Evolutionary conservation across 2,329 filamentous ascomycete species (phyloP).

Genomic region (Coniella vitis): DNA sequence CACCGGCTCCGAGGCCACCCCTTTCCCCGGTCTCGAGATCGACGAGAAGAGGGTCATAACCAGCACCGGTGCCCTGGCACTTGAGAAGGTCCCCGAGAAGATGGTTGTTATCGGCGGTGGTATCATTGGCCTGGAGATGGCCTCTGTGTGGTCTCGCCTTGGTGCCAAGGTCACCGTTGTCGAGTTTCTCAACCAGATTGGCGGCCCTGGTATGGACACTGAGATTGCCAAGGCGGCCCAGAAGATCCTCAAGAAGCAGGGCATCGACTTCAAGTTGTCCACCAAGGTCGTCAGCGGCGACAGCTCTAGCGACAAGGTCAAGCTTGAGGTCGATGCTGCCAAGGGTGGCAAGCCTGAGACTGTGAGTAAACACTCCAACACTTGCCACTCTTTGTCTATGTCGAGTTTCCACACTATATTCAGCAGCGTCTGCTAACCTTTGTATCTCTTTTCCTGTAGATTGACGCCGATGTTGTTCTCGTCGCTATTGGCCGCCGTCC

Average conservation of each 20-base stretch:
- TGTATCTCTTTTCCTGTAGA: constrained; percentile 36
- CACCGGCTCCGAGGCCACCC: constrained; percentile 89
- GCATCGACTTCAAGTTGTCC: constrained; percentile 95
- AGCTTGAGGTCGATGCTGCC: constrained; percentile 79
- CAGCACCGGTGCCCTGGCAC: constrained; percentile 86
- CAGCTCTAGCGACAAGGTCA: constrained; percentile 67
- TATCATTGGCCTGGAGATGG: constrained; percentile 99
- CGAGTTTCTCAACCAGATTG: constrained; percentile 93
- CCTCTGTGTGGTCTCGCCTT: constrained; percentile 91
- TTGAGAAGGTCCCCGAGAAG: constrained; percentile 88
- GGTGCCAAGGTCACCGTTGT: constrained; percentile 94
- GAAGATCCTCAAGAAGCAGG: constrained; percentile 93
- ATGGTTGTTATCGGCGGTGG: constrained; percentile 97
- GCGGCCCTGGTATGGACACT: constrained; percentile 92
- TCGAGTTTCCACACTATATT: background rate
- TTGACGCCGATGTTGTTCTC: constrained; percentile 91
- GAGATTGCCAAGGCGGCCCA: constrained; percentile 89
- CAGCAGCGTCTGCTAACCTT: constrained; percentile 3
- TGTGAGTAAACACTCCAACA: constrained; percentile 42
- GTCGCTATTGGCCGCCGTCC: constrained; percentile 94
- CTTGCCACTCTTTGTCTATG: background rate
- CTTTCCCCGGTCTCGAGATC: constrained; percentile 90
- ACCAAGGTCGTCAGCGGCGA: constrained; percentile 92
- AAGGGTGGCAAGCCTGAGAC: constrained; percentile 95
- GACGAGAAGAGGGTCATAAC: constrained; percentile 97